These are phyloP conservation scores for Orbilia ellipsospora DNA, from an alignment of 2,329 filamentous ascomycete species.

Conservation along the genomic window DNA sequence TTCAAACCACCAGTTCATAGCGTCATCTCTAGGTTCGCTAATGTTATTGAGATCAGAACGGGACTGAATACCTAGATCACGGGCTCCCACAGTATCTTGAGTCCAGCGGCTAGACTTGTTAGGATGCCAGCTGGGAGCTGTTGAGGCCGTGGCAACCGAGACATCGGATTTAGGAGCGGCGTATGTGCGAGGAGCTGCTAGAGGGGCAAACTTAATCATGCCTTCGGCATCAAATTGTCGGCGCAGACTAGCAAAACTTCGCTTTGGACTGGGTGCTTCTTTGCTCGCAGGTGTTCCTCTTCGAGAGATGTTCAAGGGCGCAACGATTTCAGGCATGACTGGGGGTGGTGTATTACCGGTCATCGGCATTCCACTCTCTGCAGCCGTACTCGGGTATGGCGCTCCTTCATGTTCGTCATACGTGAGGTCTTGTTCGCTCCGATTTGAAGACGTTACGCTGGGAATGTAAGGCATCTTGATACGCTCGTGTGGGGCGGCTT, in stretches of 20 bases:
- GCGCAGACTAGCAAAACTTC: conserved; percentile 48
- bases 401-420: conserved; percentile 44
- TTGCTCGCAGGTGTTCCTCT: conserved; percentile 39
- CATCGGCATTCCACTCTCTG: conserved; percentile 57
- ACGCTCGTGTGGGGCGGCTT: conserved; percentile 30
- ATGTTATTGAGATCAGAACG: conserved; percentile 38
- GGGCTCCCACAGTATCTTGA: conserved; percentile 32
- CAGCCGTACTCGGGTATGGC: conserved; percentile 57
- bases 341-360: conserved; percentile 57
- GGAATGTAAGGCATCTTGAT: conserved; percentile 51
- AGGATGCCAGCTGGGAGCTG: conserved; percentile 46
- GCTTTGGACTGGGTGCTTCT: conserved; percentile 28
- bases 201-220: conserved; percentile 35
- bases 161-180: conserved; percentile 38
- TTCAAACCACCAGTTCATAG: conserved; percentile 55
- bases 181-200: conserved; percentile 34
- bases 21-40: conserved; percentile 31
- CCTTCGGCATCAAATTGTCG: conserved; percentile 45
- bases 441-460: conserved; percentile 50
- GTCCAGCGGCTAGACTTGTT: conserved; percentile 48
- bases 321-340: conserved; percentile 39
- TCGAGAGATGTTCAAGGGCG: conserved; percentile 48
- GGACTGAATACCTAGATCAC: conserved; percentile 45
- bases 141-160: conserved; percentile 43
- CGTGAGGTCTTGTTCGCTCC: conserved; percentile 44